These are phyloP conservation scores for Leccinum pellstonianum DNA, from an alignment of 768 basidiomycete genomes.

Conservation along the genomic window DNA sequence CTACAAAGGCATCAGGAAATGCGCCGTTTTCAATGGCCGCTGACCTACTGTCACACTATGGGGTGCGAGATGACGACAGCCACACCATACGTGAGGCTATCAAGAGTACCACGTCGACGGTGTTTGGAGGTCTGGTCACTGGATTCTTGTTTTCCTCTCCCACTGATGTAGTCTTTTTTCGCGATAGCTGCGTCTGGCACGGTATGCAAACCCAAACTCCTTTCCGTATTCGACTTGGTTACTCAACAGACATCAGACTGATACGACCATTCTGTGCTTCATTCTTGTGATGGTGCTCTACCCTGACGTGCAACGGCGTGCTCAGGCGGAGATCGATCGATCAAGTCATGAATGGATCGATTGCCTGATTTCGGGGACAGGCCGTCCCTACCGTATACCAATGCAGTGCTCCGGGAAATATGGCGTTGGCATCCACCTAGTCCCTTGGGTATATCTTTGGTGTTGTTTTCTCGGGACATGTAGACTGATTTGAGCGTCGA, in stretches of 20 bases:
- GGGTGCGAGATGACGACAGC: not conserved
- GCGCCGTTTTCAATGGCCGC: not conserved
- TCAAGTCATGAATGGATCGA: slow-evolving; percentile 17
- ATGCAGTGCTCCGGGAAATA: slow-evolving; percentile 26
- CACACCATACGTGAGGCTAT: not conserved
- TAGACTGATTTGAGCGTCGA: not conserved
- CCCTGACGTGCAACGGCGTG: slow-evolving; percentile 28
- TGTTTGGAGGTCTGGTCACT: slow-evolving; percentile 7
- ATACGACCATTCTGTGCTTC: slow-evolving; percentile 16
- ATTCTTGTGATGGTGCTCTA: slow-evolving; percentile 27
- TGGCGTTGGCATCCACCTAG: slow-evolving; percentile 21
- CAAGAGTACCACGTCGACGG: not conserved
- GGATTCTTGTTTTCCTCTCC: not conserved
- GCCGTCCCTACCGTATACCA: slow-evolving; percentile 26
- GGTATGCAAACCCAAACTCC: not conserved
- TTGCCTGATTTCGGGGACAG: slow-evolving; percentile 28
- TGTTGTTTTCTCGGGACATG: not conserved
- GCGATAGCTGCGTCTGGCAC: not conserved
- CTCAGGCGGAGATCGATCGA: slow-evolving; percentile 28
- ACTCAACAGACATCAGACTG: slow-evolving; percentile 9
- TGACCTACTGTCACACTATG: slow-evolving; percentile 1
- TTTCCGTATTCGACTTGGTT: not conserved
- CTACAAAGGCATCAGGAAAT: slow-evolving; percentile 2
- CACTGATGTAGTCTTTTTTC: not conserved
- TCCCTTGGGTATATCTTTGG: slow-evolving; percentile 9